phyloP scores from a whole-genome alignment of 768 basidiomycete species.

The Cantharellus cinnabarinus region DNA sequence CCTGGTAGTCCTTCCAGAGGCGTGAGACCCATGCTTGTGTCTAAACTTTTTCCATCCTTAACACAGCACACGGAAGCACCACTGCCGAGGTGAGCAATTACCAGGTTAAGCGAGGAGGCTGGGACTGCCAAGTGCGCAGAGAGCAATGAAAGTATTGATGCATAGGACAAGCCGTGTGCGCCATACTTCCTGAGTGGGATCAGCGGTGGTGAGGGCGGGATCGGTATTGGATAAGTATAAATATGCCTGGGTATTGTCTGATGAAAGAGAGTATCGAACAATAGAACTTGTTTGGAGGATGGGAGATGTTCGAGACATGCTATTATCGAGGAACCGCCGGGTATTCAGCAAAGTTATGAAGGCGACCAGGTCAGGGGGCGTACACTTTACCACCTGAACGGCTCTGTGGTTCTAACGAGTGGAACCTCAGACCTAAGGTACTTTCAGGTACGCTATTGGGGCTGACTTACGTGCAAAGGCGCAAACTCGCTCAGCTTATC shows the following conservation, averaged over 20 bases:
- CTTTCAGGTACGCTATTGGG: not conserved
- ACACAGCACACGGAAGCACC: conserved; percentile 74
- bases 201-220: conserved; percentile 21
- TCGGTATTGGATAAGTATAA: conserved; percentile 51
- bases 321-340: conserved; percentile 26
- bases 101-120: conserved; percentile 38
- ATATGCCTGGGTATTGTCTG: conserved; percentile 54
- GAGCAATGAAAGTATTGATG: conserved; percentile 23
- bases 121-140: conserved; percentile 36
- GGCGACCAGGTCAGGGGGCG: conserved; percentile 9
- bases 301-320: conserved; percentile 44
- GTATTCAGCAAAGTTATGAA: conserved; percentile 43
- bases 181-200: conserved; percentile 72
- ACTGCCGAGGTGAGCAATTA: conserved; percentile 76
- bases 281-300: conserved; percentile 51
- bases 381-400: conserved; percentile 7
- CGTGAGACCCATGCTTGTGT: conserved; percentile 86
- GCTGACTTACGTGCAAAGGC: conserved; percentile 36
- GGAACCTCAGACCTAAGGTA: not conserved
- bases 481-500: conserved; percentile 44
- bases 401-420: conserved; percentile 9
- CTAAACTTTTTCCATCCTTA: conserved; percentile 46
- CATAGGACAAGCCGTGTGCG: conserved; percentile 50
- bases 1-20: conserved; percentile 78
- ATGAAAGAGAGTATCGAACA: conserved; percentile 81